Base-by-base conservation (phyloP, 768 basidiomycete genomes). In the Mycena olivaceomarginata region DNA sequence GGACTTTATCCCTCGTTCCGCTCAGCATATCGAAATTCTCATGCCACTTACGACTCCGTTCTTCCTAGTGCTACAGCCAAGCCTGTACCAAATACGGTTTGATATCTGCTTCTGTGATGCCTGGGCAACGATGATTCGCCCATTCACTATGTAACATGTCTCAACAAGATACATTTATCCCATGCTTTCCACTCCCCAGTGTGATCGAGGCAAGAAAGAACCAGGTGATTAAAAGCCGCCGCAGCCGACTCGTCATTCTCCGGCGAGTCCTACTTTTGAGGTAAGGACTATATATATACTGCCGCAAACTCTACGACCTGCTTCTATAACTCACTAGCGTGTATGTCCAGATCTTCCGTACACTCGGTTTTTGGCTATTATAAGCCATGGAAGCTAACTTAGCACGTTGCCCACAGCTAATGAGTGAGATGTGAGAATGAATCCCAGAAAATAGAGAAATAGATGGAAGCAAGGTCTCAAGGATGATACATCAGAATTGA, bases 1-100 rank as follows among this genome's bases (percentile, higher is more conserved):
- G n/a, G 64, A 65, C 45, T 65, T 65, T 65, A 65, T 65, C 64
- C 64, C 64, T 46, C 64, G 64, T 65, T 65, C 64, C 45, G n/a
- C 64, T 65, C 64, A 65, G 64, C 64, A 65, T 46, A 65, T 46
- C 45, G 64, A 65, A 46, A 65, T 65, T 46, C 64, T 65, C 64
- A 65, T 46, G 64, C 64, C 43, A 65, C 64, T 65, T 65, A 65
- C 22, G 64, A 65, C 22, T 65, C 64, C 43, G 64, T 65, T 65
- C 64, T 65, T 65, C 64, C 64, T 46, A 65, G 45, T 65, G 22
- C 64, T 65, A 65, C 64, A 65, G 46, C 64, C 13, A 65, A 65
- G 45, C 64, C 45, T 46, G 64, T 65, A 46, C 64, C 64, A 13
- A 46, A 65, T 65, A 65, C 45, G 41, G 22, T 65, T 65, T 65